Evolutionary conservation across 495 filamentous ascomycete species (phyloP).

Genomic region (Wilcoxina mikolae): DNA sequence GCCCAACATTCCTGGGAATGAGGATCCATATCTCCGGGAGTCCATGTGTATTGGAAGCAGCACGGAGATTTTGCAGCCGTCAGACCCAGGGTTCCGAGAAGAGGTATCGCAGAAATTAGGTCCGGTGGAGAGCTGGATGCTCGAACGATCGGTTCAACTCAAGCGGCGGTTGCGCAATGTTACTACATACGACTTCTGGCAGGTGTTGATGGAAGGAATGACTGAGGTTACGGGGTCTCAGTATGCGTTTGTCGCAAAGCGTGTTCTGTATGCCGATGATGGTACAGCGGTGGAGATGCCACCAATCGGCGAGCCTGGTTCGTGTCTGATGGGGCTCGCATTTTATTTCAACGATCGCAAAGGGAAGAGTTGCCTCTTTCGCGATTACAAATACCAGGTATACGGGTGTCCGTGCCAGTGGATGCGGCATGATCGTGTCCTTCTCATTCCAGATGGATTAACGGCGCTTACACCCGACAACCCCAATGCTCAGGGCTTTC

Average conservation of each 20-base stretch:
- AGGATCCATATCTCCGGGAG: conserved; percentile 4
- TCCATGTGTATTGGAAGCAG: conserved; percentile 1
- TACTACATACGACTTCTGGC: conserved; percentile 52
- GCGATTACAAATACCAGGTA: conserved; percentile 49
- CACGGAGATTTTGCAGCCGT: not conserved
- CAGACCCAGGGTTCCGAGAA: conserved; percentile 1
- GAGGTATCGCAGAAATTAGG: conserved; percentile 1
- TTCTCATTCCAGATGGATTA: conserved; percentile 52
- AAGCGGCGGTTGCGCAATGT: conserved; percentile 42
- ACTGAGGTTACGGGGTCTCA: conserved; percentile 50
- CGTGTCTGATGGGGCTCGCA: conserved; percentile 50
- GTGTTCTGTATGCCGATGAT: conserved; percentile 47
- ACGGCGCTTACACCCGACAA: conserved; percentile 45
- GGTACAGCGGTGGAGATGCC: conserved; percentile 43
- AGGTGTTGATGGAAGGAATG: conserved; percentile 49
- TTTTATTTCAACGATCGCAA: conserved; percentile 56
- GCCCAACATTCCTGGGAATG: not conserved
- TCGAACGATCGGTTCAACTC: conserved; percentile 46
- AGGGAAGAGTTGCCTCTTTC: conserved; percentile 39
- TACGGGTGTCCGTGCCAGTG: conserved; percentile 49
- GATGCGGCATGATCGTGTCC: conserved; percentile 63
- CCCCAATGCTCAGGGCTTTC: conserved; percentile 44
- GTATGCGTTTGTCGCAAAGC: conserved; percentile 55
- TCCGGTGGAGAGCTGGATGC: conserved; percentile 43
- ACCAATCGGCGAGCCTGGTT: conserved; percentile 40